Base-by-base conservation (phyloP, 176 grass and related monocot genomes). In the Aegilops tauschii region DNA sequence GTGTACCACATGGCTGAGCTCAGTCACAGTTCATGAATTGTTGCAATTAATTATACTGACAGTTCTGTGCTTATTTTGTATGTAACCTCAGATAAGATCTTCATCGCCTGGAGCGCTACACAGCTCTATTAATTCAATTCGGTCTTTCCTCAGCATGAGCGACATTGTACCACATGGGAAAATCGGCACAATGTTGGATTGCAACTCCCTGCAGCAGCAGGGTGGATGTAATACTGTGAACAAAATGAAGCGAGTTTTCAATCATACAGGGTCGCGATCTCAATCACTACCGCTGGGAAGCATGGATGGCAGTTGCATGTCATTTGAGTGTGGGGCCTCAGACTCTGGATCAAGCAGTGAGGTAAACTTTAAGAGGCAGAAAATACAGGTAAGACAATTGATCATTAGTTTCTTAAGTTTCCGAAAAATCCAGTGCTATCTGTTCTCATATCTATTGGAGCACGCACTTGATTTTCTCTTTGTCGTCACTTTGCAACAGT, bases 1-100 rank as follows among this genome's bases (percentile, higher is more conserved):
- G 81, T 54, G 21, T 69, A 9, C 8, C 28, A 49, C 12, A 7
- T 79, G 16, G 10, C 6, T 47, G 9, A 47, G 45, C n/a, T 72
- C 21, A 27, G 3, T 61, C 5, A n/a, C 27, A 83, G 31, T 36
- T 28, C 23, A 50, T 87, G 8, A 21, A 63, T 50, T 44, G 13
- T 56, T 40, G 32, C 10, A 56, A 82, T 39, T 6, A 52, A 1
- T n/a, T 4, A 2, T 67, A 56, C 16, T 68, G 18, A 67, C 14
- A 52, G 3, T 67, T 27, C 58, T 14, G 0, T 45, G 18, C 42
- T 81, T 20, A 49, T 39, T 3, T 56, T 12, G 35, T 36, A 65
- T 27, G 7, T 87, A 64, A 67, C 29, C 9, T 77, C 71, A 88
- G 86, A 6, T 88, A 8, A 27, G 21, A 1, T 44, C 86, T 78